phyloP scores from a whole-genome alignment of 345 rosid species.

The Eutrema japonicum region DNA sequence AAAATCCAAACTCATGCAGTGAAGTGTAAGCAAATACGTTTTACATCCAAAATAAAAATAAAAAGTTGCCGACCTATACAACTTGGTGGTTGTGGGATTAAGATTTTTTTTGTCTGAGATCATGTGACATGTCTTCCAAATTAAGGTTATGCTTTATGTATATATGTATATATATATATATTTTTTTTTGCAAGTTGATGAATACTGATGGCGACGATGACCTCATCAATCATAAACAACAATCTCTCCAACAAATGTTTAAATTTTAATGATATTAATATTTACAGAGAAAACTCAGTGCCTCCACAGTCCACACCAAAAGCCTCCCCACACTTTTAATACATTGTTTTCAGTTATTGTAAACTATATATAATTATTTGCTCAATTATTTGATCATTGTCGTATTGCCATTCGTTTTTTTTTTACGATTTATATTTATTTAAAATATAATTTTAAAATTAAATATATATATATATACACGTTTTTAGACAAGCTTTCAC shows the following conservation, averaged over 20 bases:
- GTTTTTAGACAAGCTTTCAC: no score
- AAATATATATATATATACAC: no score
- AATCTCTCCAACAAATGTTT: conserved; percentile 40
- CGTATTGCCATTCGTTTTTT: conserved; percentile 4
- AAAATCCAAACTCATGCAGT: not conserved
- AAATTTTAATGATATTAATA: not conserved
- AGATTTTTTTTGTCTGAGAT: conserved; percentile 37
- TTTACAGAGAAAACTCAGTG: conserved; percentile 33
- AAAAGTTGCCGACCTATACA: conserved; percentile 29
- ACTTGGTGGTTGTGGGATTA: conserved; percentile 34
- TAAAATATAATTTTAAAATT: no score
- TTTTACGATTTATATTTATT: no score
- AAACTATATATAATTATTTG: not conserved
- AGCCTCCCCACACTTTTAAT: conserved; percentile 24
- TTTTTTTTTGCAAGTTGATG: conserved; percentile 37
- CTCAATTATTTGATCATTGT: conserved; percentile 22
- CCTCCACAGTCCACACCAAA: conserved; percentile 34
- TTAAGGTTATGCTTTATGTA: conserved; percentile 32
- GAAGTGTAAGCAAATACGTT: conserved; percentile 17
- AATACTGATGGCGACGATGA: conserved; percentile 40
- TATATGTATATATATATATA: not conserved
- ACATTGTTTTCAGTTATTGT: conserved; percentile 23
- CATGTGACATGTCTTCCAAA: conserved; percentile 45
- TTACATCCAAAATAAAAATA: conserved; percentile 4
- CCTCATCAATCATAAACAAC: conserved; percentile 43